phyloP scores from a whole-genome alignment of 495 filamentous ascomycete genomes.

The Neurospora pannonica region DNA sequence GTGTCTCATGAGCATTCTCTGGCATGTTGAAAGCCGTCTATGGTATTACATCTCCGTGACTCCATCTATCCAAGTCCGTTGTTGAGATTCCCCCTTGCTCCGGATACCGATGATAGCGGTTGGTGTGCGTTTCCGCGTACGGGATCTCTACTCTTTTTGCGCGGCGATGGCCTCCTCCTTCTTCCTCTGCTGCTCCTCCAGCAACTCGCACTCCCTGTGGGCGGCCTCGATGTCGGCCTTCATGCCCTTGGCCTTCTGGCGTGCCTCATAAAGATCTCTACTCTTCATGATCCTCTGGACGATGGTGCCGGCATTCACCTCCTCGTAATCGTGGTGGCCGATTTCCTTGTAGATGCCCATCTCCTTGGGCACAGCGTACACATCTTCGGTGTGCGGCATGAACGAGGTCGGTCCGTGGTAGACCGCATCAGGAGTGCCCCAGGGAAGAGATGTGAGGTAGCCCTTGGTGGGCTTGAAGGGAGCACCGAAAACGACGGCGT shows the following conservation, averaged over 20 bases:
- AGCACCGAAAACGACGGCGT: slow-evolving; percentile 78
- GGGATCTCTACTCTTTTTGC: not conserved
- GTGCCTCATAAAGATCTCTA: slow-evolving; percentile 74
- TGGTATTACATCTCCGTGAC: not conserved
- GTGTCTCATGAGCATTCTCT: not conserved
- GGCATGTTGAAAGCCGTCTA: slow-evolving; percentile 10
- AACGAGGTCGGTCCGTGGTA: slow-evolving; percentile 94
- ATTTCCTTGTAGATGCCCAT: slow-evolving; percentile 74
- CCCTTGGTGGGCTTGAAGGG: slow-evolving; percentile 70
- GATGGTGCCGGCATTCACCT: slow-evolving; percentile 89
- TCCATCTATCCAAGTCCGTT: not conserved
- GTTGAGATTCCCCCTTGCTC: not conserved
- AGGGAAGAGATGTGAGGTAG: slow-evolving; percentile 68
- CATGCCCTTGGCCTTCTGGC: slow-evolving; percentile 77
- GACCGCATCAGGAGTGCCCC: slow-evolving; percentile 66
- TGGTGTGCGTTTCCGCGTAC: not conserved
- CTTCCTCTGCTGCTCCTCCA: slow-evolving; percentile 42
- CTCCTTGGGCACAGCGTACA: slow-evolving; percentile 67
- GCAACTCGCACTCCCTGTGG: slow-evolving; percentile 40
- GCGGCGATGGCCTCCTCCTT: slow-evolving; percentile 22
- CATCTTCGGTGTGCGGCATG: slow-evolving; percentile 78
- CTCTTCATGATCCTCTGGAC: slow-evolving; percentile 81
- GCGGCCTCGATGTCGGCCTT: slow-evolving; percentile 68
- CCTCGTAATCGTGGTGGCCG: slow-evolving; percentile 61
- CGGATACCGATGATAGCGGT: not conserved